Base-by-base conservation (phyloP, 805 yeast genomes). In the Lipomyces japonicus region DNA sequence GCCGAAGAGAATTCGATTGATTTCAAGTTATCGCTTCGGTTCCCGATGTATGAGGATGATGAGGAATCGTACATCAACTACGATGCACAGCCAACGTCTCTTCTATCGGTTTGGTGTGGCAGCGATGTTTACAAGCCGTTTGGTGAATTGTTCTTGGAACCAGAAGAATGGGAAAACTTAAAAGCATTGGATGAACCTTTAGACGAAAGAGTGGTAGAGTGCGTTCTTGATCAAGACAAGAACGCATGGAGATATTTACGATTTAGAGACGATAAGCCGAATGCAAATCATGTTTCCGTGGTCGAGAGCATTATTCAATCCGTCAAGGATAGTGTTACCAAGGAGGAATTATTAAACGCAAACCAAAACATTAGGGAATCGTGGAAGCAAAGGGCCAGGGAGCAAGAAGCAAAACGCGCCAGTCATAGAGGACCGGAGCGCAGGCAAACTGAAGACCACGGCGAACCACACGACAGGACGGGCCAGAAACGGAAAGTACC, bases 1-100 rank as follows among this genome's bases (percentile, higher is more conserved):
- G 87, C 95, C 10, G 86, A 86, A 55, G 98, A 91, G 67, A 95
- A 93, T 61, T 84, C 97, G 0, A 79, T 95, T 39, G 99, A 93
- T 68, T 93, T 87, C 68, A 82, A 82, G 64, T 67, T 93, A 52
- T 74, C 75, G 30, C 67, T 88, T 51, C 75, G 75, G 31, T 86
- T 86, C 61, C 79, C 81, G 16, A 59, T 68, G 6, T 80, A 59
- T 59, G 75, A 75, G 40, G 56, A 51, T 35, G 48, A 81, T 48
- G 70, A 80, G 6, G 61, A 59, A 18, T 43, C 54, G n/a, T 89
- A 88, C 63, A 75, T 74, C 18, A 88, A 88, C 63, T 93, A 88
- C 67, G 96, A 90, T 55, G 73, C 82, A 0, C 82, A 79, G 55
- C 98, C 98, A 0, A 69, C 63, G 2, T 75, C 86, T 30, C 77